phyloP scores from a whole-genome alignment of 2,329 filamentous ascomycete genomes.

The Leptosphaerulina australis region DNA sequence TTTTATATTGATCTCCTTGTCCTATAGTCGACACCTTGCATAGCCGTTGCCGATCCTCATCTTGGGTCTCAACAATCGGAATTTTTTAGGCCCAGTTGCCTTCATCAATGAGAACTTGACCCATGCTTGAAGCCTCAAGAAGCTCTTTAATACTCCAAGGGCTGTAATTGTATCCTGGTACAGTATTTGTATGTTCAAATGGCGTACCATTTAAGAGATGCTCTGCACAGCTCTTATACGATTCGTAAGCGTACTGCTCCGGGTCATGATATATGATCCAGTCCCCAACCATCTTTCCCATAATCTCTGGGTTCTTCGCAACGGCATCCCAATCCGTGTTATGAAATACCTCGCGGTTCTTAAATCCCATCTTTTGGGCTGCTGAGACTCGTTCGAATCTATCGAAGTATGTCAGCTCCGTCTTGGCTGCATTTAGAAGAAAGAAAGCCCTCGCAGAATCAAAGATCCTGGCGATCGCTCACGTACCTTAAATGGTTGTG shows the following conservation, averaged over 20 bases:
- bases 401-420: too few species aligned
- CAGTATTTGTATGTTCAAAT: slow-evolving; percentile 46
- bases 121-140: slow-evolving; percentile 25
- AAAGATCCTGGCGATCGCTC: too few species aligned
- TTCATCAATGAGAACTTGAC: slow-evolving; percentile 24
- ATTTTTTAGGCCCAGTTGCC: slow-evolving; percentile 23
- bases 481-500: slow-evolving; percentile 1
- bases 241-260: slow-evolving; percentile 45
- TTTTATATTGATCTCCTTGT: too few species aligned
- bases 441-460: too few species aligned
- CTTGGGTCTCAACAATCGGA: too few species aligned
- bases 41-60: too few species aligned
- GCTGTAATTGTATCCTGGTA: slow-evolving; percentile 36
- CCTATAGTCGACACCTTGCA: too few species aligned
- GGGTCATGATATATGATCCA: slow-evolving; percentile 50
- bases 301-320: slow-evolving; percentile 40
- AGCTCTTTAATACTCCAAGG: slow-evolving; percentile 44
- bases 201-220: slow-evolving; percentile 37
- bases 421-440: too few species aligned
- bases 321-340: slow-evolving; percentile 49
- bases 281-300: slow-evolving; percentile 40
- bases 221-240: slow-evolving; percentile 43
- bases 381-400: slow-evolving; percentile 2
- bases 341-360: slow-evolving; percentile 21
- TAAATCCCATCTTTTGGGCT: slow-evolving; percentile 9